These are phyloP conservation scores for Calophaca sinica DNA, from an alignment of 306 rosid species.

Conservation along the genomic window DNA sequence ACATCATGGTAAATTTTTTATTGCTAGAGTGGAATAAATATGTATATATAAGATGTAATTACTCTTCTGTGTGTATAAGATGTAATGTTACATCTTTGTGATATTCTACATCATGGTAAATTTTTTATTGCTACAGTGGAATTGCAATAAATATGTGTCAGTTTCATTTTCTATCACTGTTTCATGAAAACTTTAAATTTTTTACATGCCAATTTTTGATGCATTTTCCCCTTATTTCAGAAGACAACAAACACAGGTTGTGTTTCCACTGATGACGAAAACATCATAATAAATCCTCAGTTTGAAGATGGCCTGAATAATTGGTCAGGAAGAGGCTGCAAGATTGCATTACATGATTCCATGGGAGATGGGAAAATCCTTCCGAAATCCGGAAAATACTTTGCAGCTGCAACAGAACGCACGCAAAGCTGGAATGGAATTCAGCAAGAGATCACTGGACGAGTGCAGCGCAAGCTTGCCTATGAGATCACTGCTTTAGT, in stretches of 20 bases:
- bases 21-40: no score
- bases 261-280: constrained; percentile 55
- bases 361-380: constrained; percentile 79
- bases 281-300: constrained; percentile 68
- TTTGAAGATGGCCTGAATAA: constrained; percentile 85
- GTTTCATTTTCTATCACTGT: background rate
- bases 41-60: background rate
- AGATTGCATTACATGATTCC: constrained; percentile 75
- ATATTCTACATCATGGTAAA: no score
- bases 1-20: no score
- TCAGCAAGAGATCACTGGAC: constrained; percentile 90
- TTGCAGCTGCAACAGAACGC: constrained; percentile 84
- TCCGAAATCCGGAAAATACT: constrained; percentile 73
- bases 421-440: constrained; percentile 91
- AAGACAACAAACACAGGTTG: constrained; percentile 46
- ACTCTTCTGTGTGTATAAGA: background rate
- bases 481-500: constrained; percentile 78
- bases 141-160: no score
- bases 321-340: constrained; percentile 97
- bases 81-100: no score
- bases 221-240: constrained; percentile 4
- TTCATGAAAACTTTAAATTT: constrained; percentile 15
- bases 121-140: no score
- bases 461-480: constrained; percentile 86
- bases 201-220: constrained; percentile 1